Conservation (phyloP, 441 rosid genomes). For the Gossypium schwendimanii region DNA sequence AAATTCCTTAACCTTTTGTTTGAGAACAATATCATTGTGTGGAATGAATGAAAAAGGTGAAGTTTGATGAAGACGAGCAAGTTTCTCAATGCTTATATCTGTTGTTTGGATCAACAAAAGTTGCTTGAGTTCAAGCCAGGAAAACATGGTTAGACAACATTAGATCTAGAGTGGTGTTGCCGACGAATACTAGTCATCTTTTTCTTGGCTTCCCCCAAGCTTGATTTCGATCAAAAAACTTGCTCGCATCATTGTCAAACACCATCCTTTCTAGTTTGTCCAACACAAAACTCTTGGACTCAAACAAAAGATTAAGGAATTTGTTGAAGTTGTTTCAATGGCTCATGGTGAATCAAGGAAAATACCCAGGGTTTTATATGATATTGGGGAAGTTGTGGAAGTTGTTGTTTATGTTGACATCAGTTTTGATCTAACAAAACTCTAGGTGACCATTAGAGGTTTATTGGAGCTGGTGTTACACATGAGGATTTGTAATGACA, state of each 20-base stretch:
- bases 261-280: too few relatives aligned
- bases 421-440: constrained; percentile 42
- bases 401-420: constrained; percentile 66
- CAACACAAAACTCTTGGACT: too few relatives aligned
- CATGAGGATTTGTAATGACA: constrained; percentile 42
- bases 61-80: constrained; percentile 60
- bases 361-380: constrained; percentile 76
- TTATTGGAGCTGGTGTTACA: constrained; percentile 65
- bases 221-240: too few relatives aligned
- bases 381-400: constrained; percentile 64
- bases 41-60: constrained; percentile 38
- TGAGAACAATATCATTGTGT: constrained; percentile 35
- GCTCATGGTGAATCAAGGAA: constrained; percentile 54
- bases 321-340: constrained; percentile 40
- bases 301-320: constrained; percentile 45
- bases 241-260: too few relatives aligned
- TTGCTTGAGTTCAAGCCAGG: too few relatives aligned
- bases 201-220: too few relatives aligned
- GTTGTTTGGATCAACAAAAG: too few relatives aligned
- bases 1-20: constrained; percentile 57
- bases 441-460: constrained; percentile 75
- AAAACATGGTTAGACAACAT: too few relatives aligned
- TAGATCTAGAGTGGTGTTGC: too few relatives aligned
- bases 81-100: constrained; percentile 35
- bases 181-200: too few relatives aligned